Percentiles rank a stretch among this genome's conserved stretches.
These are phyloP conservation scores for Hypoxylon sp. DNA, from an alignment of 2,329 filamentous ascomycete species.

Conservation along the genomic window DNA sequence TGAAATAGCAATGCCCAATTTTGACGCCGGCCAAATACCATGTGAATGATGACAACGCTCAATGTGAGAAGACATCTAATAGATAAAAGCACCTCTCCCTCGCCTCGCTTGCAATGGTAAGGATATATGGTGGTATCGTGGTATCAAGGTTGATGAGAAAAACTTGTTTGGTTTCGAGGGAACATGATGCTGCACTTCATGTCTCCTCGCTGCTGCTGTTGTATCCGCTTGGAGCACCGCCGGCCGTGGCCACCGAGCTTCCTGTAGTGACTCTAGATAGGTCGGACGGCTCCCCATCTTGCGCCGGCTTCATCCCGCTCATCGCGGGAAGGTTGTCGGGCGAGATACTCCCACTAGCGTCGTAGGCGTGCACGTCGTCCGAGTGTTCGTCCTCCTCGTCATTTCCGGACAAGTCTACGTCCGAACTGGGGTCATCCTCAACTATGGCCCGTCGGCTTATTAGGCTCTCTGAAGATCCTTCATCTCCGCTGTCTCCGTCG, in stretches of 20 bases:
- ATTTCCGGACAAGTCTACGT: constrained; percentile 79
- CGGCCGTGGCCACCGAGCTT: constrained; percentile 78
- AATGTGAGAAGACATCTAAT: background rate
- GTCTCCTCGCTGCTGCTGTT: constrained; percentile 79
- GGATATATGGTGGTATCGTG: background rate
- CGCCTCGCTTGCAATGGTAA: background rate
- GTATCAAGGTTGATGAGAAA: no score
- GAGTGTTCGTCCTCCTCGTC: constrained; percentile 82
- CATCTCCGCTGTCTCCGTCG: constrained; percentile 31
- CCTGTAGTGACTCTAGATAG: constrained; percentile 88
- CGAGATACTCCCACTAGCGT: constrained; percentile 72
- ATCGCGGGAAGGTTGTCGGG: constrained; percentile 76
- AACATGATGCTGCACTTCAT: constrained; percentile 6
- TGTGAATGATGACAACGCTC: background rate
- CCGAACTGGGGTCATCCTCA: constrained; percentile 77
- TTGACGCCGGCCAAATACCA: constrained; percentile 15
- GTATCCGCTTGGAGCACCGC: constrained; percentile 75
- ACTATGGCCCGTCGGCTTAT: constrained; percentile 37
- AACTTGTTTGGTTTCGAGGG: background rate
- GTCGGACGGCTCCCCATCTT: constrained; percentile 76
- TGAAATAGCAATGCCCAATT: background rate
- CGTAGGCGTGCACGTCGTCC: constrained; percentile 80
- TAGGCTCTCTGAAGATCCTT: constrained; percentile 25
- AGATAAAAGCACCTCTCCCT: background rate
- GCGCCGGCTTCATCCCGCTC: constrained; percentile 77